Percentiles rank a stretch among this genome's conserved stretches.
Evolutionary conservation across 129 eudicot species (phyloP).

Genomic region (Gnaphalium uliginosum): DNA sequence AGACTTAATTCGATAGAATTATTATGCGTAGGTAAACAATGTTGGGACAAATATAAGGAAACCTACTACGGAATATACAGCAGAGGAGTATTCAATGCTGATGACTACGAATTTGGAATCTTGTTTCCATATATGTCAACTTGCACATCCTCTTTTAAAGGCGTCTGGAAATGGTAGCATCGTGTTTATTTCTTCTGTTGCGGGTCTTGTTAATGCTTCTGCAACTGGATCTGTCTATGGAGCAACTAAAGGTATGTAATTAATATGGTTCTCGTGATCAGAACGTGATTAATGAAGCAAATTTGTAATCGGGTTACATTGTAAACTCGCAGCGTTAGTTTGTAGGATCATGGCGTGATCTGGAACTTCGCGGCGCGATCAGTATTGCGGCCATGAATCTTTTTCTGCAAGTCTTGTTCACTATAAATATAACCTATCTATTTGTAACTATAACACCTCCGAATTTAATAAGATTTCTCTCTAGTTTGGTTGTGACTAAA

Average conservation of each 20-base stretch:
- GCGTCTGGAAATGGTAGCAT: slow-evolving; percentile 67
- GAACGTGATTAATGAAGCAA: no score
- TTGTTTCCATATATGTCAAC: slow-evolving; percentile 66
- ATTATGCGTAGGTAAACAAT: slow-evolving; percentile 55
- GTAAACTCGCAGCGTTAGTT: no score
- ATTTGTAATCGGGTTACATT: no score
- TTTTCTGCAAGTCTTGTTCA: no score
- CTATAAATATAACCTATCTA: no score
- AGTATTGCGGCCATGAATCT: no score
- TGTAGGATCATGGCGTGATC: no score
- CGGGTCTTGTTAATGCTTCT: slow-evolving; percentile 47
- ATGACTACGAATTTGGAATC: slow-evolving; percentile 87
- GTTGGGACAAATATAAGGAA: slow-evolving; percentile 74
- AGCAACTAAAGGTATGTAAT: slow-evolving; percentile 63
- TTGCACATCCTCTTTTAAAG: slow-evolving; percentile 68
- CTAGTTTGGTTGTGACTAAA: no score
- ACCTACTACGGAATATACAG: slow-evolving; percentile 48
- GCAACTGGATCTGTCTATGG: slow-evolving; percentile 56
- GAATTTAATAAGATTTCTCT: no score
- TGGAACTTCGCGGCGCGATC: background rate
- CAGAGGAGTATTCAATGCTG: slow-evolving; percentile 59
- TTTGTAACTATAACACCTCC: no score
- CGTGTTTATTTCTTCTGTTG: slow-evolving; percentile 82
- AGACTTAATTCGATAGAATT: background rate
- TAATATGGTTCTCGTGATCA: no score